These are phyloP conservation scores for Wickerhamomyces subpelliculosus DNA, from an alignment of 805 yeast species.

Conservation along the genomic window DNA sequence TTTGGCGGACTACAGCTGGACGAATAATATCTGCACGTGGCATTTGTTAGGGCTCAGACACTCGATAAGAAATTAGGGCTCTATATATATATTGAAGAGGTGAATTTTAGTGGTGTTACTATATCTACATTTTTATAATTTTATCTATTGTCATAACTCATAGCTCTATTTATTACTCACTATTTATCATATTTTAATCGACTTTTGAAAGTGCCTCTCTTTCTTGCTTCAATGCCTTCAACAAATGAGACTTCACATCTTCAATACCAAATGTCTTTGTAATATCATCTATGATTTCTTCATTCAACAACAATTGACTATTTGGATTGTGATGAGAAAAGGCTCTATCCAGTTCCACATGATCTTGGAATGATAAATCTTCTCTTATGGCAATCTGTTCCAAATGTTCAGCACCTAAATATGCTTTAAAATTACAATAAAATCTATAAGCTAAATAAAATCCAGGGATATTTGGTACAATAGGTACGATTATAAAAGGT, in stretches of 20 bases:
- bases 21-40: too few relatives aligned
- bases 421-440: constrained; percentile 80
- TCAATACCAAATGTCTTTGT: constrained; percentile 38
- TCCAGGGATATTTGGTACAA: constrained; percentile 91
- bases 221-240: constrained; percentile 52
- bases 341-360: constrained; percentile 25
- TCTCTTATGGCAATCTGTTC: constrained; percentile 41
- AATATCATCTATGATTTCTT: constrained; percentile 38
- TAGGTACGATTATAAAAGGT: constrained; percentile 76
- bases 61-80: too few relatives aligned
- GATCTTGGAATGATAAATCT: constrained; percentile 30
- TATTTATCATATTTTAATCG: too few relatives aligned
- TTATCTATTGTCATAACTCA: too few relatives aligned
- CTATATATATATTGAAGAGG: too few relatives aligned
- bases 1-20: too few relatives aligned
- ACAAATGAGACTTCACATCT: constrained; percentile 36
- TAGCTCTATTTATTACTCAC: too few relatives aligned
- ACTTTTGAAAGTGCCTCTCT: constrained; percentile 8
- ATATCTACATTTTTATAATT: too few relatives aligned
- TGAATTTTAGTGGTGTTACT: too few relatives aligned
- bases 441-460: constrained; percentile 75
- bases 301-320: constrained; percentile 33
- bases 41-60: too few relatives aligned
- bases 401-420: constrained; percentile 66
- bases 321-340: constrained; percentile 11